Evolutionary conservation across 306 rosid species (phyloP), one percentile per base, ranked within the genome.

Genomic region (Quillaja saponaria): DNA sequence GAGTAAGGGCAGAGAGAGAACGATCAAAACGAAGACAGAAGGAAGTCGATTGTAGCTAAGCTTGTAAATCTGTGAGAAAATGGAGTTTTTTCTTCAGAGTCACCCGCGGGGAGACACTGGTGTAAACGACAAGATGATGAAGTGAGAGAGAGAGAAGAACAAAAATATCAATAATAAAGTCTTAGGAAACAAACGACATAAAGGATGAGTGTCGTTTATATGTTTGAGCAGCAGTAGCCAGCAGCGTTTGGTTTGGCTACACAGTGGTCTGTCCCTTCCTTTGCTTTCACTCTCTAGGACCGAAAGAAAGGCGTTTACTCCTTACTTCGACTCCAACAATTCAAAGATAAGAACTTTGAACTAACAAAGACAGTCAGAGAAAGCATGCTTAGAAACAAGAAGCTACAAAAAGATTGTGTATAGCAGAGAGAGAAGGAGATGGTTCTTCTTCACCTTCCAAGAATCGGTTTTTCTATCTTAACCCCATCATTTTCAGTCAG

Each of bases 371-470:
- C 3, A 39, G 5, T 16, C 11, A 14, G 7, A 55, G 20, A 18
- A 6, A 1, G 17, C 19, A 13, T 15, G 13, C 44, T 3, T 1
- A n/a, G 12, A 8, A 67, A 17, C 63, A 14, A 48, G 34, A 3
- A 7, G 3, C 45, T 55, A 20, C 5, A 10, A 8, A 15, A 14
- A 35, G 34, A n/a, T 34, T 34, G 38, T 28, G 18, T 4, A 25
- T 2, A 39, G 7, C 44, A 39, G 2, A 8, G 2, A 8, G 13
- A 34, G 3, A 37, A 10, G 28, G 65, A 78, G 18, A 90, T 91
- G 98, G 82, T 66, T 51, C 62, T 77, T 19, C 87, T 80, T 61
- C 89, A 80, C 33, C 47, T 81, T 6, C 73, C 88, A 6, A 74
- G 63, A 53, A 20, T 72, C 47, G 81, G 81, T 38, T 35, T 58